Base-by-base conservation (phyloP, 257 asterid genomes). In the Rauvolfia tetraphylla region DNA sequence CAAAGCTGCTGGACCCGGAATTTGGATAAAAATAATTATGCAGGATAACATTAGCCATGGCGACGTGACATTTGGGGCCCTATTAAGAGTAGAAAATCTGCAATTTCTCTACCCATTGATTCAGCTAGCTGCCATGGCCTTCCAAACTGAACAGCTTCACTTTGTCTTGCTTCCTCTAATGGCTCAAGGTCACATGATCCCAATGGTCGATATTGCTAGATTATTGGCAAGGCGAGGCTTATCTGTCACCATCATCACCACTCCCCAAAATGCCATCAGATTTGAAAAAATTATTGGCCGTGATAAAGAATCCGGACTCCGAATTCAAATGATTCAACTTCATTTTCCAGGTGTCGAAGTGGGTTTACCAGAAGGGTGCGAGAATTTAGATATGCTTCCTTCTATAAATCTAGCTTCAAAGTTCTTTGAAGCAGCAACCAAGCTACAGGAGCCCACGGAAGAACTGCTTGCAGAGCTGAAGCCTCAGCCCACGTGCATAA, bases 161-260 rank as follows among this genome's bases (percentile, higher is more conserved):
- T 87, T 87, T 68, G 75, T 86, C 46, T 63, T 87, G 77, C 33
- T 86, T 78, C 95, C 95, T 25, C 82, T 84, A 65, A 81, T 89
- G 88, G 85, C 92, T 29, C 90, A 82, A 41, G 88, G 92, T 63
- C 95, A 89, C 79, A 74, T 79, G 67, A 86, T 87, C 8, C 90
- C 94, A n/a, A 80, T 89, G 84, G 59, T 78, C 0, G 89, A 87
- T 38, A 80, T 88, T 11, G 86, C 83, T 0, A 76, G 84, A 68
- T 62, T 89, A 39, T 80, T 84, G 22, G 90, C 89, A 8, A 58
- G 78, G 12, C 87, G 79, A 0, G 88, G 88, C 7, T 62, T 80
- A 7, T 63, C 10, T 1, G 80, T 89, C 69, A 81, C 95, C 39
- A 83, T 89, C 39, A 33, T 86, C 41, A 76, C 84, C 38, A 87